These are phyloP conservation scores for Rubroboletus pulcherrimus DNA, from an alignment of 768 basidiomycete species.

Conservation along the genomic window DNA sequence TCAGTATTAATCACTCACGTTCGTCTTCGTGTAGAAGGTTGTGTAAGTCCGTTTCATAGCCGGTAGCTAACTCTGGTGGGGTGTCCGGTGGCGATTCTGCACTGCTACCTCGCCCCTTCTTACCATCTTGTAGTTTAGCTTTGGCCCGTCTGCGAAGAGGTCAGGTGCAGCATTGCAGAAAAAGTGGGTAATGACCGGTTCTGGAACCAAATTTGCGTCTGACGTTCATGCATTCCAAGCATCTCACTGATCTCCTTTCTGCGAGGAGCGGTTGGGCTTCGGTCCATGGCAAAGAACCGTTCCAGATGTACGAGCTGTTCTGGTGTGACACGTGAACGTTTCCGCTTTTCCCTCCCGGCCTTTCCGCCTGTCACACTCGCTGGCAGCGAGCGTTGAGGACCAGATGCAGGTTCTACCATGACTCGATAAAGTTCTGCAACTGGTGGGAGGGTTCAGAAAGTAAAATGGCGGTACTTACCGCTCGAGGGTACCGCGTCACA, in stretches of 20 bases:
- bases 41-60: constrained; percentile 58
- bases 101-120: constrained; percentile 38
- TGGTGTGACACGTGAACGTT: constrained; percentile 74
- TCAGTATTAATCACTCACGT: constrained; percentile 44
- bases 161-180: neutral
- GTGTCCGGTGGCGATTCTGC: constrained; percentile 42
- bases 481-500: constrained; percentile 17
- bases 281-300: constrained; percentile 61
- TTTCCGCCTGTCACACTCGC: constrained; percentile 24
- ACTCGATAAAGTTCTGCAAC: constrained; percentile 15
- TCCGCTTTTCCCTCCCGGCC: constrained; percentile 55
- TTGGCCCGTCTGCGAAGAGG: constrained; percentile 64
- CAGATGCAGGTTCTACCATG: constrained; percentile 33
- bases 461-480: constrained; percentile 26
- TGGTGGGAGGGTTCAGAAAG: constrained; percentile 28
- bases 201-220: constrained; percentile 90
- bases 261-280: constrained; percentile 67
- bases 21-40: constrained; percentile 71
- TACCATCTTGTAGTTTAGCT: constrained; percentile 67
- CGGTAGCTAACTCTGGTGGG: constrained; percentile 49
- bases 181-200: constrained; percentile 47
- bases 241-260: constrained; percentile 70
- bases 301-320: constrained; percentile 79
- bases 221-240: constrained; percentile 80
- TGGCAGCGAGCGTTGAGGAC: constrained; percentile 35